Base-by-base conservation (phyloP, 371 early-diverging fungal species). In the Actinomucor elegans region DNA sequence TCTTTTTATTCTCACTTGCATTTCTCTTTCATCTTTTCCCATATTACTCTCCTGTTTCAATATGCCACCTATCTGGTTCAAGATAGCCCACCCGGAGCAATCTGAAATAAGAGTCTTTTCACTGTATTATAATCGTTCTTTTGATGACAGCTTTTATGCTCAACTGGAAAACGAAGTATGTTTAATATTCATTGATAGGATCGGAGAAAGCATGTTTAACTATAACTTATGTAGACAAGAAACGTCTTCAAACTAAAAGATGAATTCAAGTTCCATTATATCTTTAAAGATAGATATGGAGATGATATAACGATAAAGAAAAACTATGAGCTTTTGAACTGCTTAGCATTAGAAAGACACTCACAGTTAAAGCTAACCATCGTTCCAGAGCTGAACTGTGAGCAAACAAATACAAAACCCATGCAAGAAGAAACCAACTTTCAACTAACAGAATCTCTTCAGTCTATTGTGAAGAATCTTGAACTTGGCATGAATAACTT, bases 401-500 rank as follows among this genome's bases (percentile, higher is more conserved):
- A 49, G 31, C 31, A 38, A 41, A 49, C 27, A 27, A 49, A 23
- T 34, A 15, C 17, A 32, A n/a, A 15, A 29, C 7, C 15, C 32
- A 32, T 15, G 8, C 11, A 33, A 23, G 29, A 34, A 33, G 31
- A 21, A 18, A 21, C 7, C 10, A 15, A 26, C 17, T 20, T 20
- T 17, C 49, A 34, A 34, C 32, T 55, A 31, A 28, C 35, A 7
- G 57, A 49, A 29, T 49, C 57, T 1, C 15, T 59, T 18, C 49
- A 53, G 44, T 21, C 54, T 0, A 42, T 59, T 6, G 48, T 59
- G 31, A 59, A 54, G 33, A 29, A 59, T 27, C 28, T 59, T 33
- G 60, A 59, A n/a, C 40, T 37, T 29, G 55, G 55, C 20, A 53
- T 59, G 5, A 18, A 33, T 7, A 29, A 28, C 2, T 31, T 59